Percentiles rank a stretch among this genome's conserved stretches.
These are phyloP conservation scores for Beauveria medogensis DNA, from an alignment of 2,329 filamentous ascomycete species.

Conservation along the genomic window DNA sequence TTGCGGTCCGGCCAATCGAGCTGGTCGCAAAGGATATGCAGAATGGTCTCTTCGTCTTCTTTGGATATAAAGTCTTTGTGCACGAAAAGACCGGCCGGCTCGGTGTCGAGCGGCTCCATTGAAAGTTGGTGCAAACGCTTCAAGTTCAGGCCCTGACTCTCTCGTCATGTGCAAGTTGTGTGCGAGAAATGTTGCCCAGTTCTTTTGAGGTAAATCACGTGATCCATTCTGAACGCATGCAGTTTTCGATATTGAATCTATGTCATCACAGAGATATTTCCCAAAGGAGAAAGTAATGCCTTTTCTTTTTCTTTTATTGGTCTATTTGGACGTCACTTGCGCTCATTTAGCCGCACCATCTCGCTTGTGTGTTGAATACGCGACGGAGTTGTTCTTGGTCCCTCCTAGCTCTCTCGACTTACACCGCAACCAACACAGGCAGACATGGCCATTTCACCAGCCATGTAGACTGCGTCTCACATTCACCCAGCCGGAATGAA, in stretches of 20 bases:
- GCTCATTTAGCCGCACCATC: not conserved
- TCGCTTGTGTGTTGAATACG: not conserved
- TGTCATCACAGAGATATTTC: not conserved
- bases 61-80: slow-evolving; percentile 33
- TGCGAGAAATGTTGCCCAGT: not conserved
- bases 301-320: not conserved
- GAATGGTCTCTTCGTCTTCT: slow-evolving; percentile 31
- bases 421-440: not conserved
- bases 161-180: not conserved
- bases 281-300: too few species aligned
- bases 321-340: not conserved
- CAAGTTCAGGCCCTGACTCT: not conserved
- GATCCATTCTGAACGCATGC: not conserved
- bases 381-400: not conserved
- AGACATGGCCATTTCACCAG: not conserved
- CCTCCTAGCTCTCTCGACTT: not conserved
- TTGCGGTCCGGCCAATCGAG: slow-evolving; percentile 38
- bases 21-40: slow-evolving; percentile 34
- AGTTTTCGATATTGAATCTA: not conserved
- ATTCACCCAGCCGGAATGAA: too few species aligned
- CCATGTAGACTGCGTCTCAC: too few species aligned
- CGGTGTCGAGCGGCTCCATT: slow-evolving; percentile 5
- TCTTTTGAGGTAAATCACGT: not conserved
- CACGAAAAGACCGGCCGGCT: slow-evolving; percentile 27
- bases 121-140: not conserved